Base-by-base conservation (phyloP, 1,139 yeast genomes). In the Saccharomycopsis crataegensis region DNA sequence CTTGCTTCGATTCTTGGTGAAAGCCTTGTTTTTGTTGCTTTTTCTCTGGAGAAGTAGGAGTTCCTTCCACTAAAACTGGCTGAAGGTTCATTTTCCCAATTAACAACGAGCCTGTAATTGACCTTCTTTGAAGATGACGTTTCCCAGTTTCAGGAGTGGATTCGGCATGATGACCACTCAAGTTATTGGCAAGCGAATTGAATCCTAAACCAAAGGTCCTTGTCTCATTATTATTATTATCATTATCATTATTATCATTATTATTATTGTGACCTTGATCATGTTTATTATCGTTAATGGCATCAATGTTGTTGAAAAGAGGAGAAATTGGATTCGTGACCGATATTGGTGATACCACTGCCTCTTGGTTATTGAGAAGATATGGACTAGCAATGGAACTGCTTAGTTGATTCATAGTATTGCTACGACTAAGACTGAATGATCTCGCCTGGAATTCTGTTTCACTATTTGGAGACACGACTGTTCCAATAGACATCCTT, bases 71-170 rank as follows among this genome's bases (percentile, higher is more conserved):
- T 17, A 57, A 17, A 7, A 57, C 49, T 8, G 59, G 57, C 16
- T 57, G 59, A 14, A 57, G 38, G 33, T 57, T 55, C 57, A 57
- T 54, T 34, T 54, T 54, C 5, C 57, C 56, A 31, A 57, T 55
- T 5, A 57, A 43, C 34, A 55, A 36, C n/a, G 59, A 57, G 28
- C 59, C 59, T 5, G 57, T 55, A 14, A 57, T 12, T 34, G 59
- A 57, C 36, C 55, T 38, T 28, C 59, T 36, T 9, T 57, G 48
- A 14, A 36, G 11, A 37, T 43, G 55, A 31, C 50, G 52, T 46
- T 41, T 46, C 14, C 32, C 44, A 34, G 11, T 33, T n/a, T 43
- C 12, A 36, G 43, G 48, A 9, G 34, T 33, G 17, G 14, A 32
- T 14, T 17, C n/a, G 7, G 33, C 33, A 28, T 46, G 8, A 17